phyloP scores from a whole-genome alignment of 2,329 filamentous ascomycete species.

The Epicoccum nigrum region DNA sequence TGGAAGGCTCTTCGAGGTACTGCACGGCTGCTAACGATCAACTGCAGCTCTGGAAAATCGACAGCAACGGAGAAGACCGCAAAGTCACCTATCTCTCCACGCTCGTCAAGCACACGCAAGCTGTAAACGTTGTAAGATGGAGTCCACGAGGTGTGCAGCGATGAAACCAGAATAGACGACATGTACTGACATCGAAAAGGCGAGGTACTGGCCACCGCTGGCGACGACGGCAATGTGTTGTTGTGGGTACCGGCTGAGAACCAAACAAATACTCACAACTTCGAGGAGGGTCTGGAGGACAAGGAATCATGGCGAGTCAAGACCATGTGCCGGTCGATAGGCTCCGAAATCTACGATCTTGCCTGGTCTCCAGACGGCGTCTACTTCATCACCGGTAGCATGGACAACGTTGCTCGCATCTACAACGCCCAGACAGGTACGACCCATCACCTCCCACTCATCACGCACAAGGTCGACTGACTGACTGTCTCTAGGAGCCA shows the following conservation, averaged over 20 bases:
- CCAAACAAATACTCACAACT: conserved; percentile 70
- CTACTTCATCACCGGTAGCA: conserved; percentile 97
- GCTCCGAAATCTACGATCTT: conserved; percentile 96
- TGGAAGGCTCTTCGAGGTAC: not conserved
- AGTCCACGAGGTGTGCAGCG: conserved; percentile 77
- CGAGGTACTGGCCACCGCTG: conserved; percentile 90
- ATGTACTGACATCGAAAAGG: conserved; percentile 59
- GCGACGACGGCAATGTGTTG: conserved; percentile 96
- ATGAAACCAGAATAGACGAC: not conserved
- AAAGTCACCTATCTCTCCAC: conserved; percentile 93
- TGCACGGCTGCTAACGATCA: conserved; percentile 44
- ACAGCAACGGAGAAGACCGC: conserved; percentile 80
- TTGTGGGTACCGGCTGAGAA: conserved; percentile 91
- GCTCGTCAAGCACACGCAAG: conserved; percentile 90
- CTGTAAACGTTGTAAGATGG: conserved; percentile 97
- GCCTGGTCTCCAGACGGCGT: conserved; percentile 98
- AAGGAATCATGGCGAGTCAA: conserved; percentile 97
- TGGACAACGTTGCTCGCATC: conserved; percentile 98
- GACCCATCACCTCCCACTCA: conserved; percentile 31
- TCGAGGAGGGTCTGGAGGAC: conserved; percentile 85
- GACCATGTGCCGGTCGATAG: conserved; percentile 95
- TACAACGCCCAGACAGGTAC: conserved; percentile 91
- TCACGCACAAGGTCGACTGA: conserved; percentile 15
- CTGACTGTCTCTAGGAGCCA: conserved; percentile 35
- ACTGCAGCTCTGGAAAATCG: conserved; percentile 88